Conservation (phyloP, 2,329 filamentous ascomycete genomes). For the Monascus ruber region DNA sequence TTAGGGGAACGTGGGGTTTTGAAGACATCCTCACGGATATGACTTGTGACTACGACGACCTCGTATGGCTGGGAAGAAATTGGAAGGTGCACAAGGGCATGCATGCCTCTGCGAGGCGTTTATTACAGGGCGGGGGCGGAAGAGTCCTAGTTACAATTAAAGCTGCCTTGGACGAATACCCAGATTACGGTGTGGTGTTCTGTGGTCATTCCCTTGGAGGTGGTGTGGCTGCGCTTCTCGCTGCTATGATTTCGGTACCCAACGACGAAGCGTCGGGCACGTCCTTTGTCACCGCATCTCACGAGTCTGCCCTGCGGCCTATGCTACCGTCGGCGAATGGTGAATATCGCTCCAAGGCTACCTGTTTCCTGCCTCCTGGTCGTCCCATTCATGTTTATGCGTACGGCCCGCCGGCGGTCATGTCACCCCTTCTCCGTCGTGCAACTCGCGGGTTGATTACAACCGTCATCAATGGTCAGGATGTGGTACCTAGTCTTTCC, state of each 20-base stretch:
- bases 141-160: conserved; percentile 55
- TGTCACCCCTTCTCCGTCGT: conserved; percentile 57
- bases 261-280: conserved; percentile 37
- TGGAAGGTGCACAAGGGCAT: conserved; percentile 67
- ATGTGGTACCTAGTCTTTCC: conserved; percentile 63
- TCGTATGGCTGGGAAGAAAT: conserved; percentile 45
- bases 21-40: conserved; percentile 64
- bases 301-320: conserved; percentile 24
- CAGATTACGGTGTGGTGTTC: conserved; percentile 58
- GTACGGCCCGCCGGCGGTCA: conserved; percentile 62
- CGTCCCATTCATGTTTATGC: conserved; percentile 69
- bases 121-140: conserved; percentile 57
- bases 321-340: conserved; percentile 23
- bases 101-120: conserved; percentile 56
- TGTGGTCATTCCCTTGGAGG: conserved; percentile 61
- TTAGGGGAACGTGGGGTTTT: conserved; percentile 60
- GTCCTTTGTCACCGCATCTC: conserved; percentile 51
- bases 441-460: conserved; percentile 65
- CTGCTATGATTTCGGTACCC: conserved; percentile 59
- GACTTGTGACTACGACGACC: conserved; percentile 60
- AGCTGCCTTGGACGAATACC: conserved; percentile 53
- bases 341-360: conserved; percentile 10
- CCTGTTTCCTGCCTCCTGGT: conserved; percentile 49
- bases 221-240: conserved; percentile 57
- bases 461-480: conserved; percentile 60